Conservation (phyloP, 192 early-diverging fungal species). For the Coemansia reversa region DNA sequence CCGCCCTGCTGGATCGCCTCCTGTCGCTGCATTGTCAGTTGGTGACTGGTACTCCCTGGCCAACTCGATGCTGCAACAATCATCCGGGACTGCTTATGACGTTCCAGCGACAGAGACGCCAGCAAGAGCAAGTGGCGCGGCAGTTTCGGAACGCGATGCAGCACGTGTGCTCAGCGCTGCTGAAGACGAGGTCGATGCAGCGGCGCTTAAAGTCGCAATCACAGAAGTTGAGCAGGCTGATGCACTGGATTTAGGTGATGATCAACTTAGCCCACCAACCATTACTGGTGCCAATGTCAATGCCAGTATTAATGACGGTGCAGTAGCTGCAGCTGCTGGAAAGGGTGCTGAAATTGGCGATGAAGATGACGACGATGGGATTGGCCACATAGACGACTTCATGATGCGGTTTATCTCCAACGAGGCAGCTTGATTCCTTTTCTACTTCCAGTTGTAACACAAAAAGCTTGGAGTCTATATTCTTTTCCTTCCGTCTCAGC, state of each 20-base stretch:
- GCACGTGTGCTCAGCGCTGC: slow-evolving; percentile 12
- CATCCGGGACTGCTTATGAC: neutral
- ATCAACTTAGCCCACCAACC: slow-evolving; percentile 6
- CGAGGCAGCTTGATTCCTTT: neutral
- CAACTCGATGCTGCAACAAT: slow-evolving; percentile 20
- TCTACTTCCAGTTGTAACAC: no score
- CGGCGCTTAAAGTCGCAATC: slow-evolving; percentile 33
- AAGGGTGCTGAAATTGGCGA: slow-evolving; percentile 8
- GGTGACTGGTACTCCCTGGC: slow-evolving; percentile 52
- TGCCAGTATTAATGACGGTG: neutral
- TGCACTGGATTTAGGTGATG: slow-evolving; percentile 37
- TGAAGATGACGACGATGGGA: slow-evolving; percentile 42
- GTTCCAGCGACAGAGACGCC: neutral
- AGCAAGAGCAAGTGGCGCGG: neutral
- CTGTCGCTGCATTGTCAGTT: slow-evolving; percentile 13
- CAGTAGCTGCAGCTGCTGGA: neutral
- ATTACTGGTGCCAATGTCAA: slow-evolving; percentile 1
- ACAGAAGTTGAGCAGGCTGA: slow-evolving; percentile 38
- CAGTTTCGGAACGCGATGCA: slow-evolving; percentile 27
- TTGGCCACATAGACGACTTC: slow-evolving; percentile 74
- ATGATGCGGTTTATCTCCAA: slow-evolving; percentile 61
- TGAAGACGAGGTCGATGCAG: slow-evolving; percentile 42
- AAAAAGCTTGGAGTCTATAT: no score
- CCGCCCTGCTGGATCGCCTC: neutral
- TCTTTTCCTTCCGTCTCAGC: no score